Base-by-base conservation (phyloP, 139 green algal species). In the Haematococcus sp. region DNA sequence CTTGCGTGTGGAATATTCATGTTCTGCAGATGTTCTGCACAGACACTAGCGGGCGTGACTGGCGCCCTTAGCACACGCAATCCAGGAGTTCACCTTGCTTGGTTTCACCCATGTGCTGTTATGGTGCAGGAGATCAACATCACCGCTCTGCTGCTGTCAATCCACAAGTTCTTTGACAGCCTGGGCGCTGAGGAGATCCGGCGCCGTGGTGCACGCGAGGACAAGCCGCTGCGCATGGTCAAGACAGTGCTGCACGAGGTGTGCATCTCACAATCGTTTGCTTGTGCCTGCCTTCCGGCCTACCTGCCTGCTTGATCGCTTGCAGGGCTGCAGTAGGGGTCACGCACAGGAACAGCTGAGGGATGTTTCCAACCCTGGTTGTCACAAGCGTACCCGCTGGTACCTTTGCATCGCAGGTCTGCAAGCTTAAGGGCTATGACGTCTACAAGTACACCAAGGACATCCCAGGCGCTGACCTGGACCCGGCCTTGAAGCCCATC, bases 171-270 rank as follows among this genome's bases (percentile, higher is more conserved):
- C 84, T 96, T 98, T 74, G 77, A 89, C 66, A 84, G 76, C 30
- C 87, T 98, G 61, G 89, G 91, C 1, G 77, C 93, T 28, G 90
- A 97, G 35, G 95, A 98, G 82, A 92, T 99, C 54, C 81, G 92
- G 51, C 79, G 81, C 46, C 80, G 93, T 28, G 88, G 87, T 20
- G 68, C 82, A 27, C 46, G 72, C 13, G 93, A 98, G 60, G 95
- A 99, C 88, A 97, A 98, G 86, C 91, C 93, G 13, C 85, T 99
- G 74, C 84, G 93, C 70, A 98, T 98, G 91, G 88, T 98, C 35
- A 98, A 98, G 84, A 98, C 95, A 22, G 82, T 98, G 33, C 83
- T 98, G 71, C 89, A 97, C 82, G 90, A 97, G 80, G 81, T 98
- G n/a, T 94, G 88, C 23, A 27, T 63, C 54, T 27, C 54, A 33